phyloP scores from a whole-genome alignment of 331 rosid species.

The Quercus phellos region DNA sequence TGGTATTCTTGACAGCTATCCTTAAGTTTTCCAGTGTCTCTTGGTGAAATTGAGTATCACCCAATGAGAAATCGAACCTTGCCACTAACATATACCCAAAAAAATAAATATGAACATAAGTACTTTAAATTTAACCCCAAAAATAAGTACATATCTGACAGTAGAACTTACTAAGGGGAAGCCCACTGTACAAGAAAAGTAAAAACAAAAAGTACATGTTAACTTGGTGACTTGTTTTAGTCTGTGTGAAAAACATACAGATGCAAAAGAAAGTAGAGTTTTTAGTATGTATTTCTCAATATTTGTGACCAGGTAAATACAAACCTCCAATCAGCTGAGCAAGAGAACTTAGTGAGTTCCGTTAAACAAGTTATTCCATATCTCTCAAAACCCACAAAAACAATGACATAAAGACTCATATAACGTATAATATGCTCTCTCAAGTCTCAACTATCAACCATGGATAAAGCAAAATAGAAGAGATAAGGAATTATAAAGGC shows the following conservation, averaged over 20 bases:
- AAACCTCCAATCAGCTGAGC: not conserved
- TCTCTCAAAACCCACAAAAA: not conserved
- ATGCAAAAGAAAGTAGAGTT: not conserved
- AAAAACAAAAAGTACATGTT: not conserved
- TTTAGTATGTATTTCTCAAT: not conserved
- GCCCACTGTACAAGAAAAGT: not conserved
- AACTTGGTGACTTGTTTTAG: too few relatives aligned
- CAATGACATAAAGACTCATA: not conserved
- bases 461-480: not conserved
- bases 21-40: slow-evolving; percentile 70
- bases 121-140: slow-evolving; percentile 5
- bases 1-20: slow-evolving; percentile 49
- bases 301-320: not conserved
- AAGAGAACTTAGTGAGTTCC: not conserved
- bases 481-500: not conserved
- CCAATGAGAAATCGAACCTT: slow-evolving; percentile 81
- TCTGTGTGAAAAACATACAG: not conserved
- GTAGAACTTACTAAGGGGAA: not conserved
- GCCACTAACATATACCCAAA: slow-evolving; percentile 52
- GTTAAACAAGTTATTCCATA: not conserved
- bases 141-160: not conserved
- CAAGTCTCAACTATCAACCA: not conserved
- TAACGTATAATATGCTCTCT: not conserved
- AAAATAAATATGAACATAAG: slow-evolving; percentile 8
- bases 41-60: slow-evolving; percentile 71